Base-by-base conservation (phyloP, 2,329 filamentous ascomycete genomes). In the Trichoderma oligosporum region DNA sequence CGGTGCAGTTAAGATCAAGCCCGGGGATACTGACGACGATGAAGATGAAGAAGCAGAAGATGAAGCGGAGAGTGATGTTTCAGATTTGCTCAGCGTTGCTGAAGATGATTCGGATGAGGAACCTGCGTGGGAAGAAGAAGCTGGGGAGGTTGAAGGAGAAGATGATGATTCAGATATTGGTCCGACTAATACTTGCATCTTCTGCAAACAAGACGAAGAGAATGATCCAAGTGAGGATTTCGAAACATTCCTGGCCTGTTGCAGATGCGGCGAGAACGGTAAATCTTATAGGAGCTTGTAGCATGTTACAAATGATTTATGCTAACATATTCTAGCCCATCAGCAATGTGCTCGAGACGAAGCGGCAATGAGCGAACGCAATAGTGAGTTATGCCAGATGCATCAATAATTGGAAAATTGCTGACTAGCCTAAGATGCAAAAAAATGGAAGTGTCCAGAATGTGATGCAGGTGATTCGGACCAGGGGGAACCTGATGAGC, bases 281-380 rank as follows among this genome's bases (percentile, higher is more conserved):
- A 78, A 73, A 89, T 54, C 46, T 61, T 55, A 7, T 14, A 22
- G 14, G 20, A 12, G 25, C 31, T 22, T 36, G 14, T 4, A 42
- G 20, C 14, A 14, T 22, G 25, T 6, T 7, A 14, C n/a, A 16
- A n/a, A n/a, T 22, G 7, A 11, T 20, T 20, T 35, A 31, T 36
- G 65, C 74, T 79, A 66, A 81, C 69, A 62, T 73, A 9, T 41
- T 67, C 76, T 69, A 96, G 93, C 91, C 67, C 93, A 97, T 77
- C 86, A 88, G 71, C 88, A 94, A 81, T 97, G 93, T 74, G 92
- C 91, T 58, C 85, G 87, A 68, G 83, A 88, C 69, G 82, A 84
- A 74, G 71, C 65, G 16, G 70, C 71, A 11, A 66, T 73, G 66
- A 72, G 64, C 22, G 66, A 68, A 46, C 59, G 65, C 20, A 72